Conservation (phyloP, 495 filamentous ascomycete species). For the Bryoglossum gracile region DNA sequence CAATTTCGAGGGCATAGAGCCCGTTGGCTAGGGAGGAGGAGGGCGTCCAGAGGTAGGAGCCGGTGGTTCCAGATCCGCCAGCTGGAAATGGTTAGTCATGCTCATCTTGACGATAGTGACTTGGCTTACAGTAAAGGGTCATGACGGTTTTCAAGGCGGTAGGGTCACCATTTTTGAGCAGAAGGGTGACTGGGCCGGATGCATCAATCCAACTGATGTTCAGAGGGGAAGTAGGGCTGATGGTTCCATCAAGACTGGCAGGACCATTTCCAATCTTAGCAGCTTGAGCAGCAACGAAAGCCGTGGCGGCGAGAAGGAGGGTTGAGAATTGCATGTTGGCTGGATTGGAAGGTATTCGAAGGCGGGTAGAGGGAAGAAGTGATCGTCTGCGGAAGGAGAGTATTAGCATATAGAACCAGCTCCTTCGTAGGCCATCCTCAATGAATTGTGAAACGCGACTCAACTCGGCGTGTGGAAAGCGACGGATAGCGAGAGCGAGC, state of each 20-base stretch:
- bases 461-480: too few relatives aligned
- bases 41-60: not conserved
- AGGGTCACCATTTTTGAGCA: not conserved
- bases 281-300: not conserved
- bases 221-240: not conserved
- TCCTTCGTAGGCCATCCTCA: too few relatives aligned
- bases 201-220: constrained; percentile 7
- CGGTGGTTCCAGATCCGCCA: not conserved
- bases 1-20: constrained; percentile 6
- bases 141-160: constrained; percentile 1
- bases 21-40: not conserved
- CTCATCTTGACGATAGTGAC: not conserved
- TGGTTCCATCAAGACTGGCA: not conserved
- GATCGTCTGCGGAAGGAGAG: too few relatives aligned
- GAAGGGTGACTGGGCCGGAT: not conserved
- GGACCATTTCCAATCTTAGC: not conserved
- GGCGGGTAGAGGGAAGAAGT: too few relatives aligned
- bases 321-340: not conserved
- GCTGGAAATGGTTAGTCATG: not conserved
- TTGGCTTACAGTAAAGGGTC: not conserved
- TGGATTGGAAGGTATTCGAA: too few relatives aligned
- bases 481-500: too few relatives aligned
- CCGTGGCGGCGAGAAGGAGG: not conserved
- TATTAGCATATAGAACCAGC: too few relatives aligned
- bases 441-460: too few relatives aligned